These are phyloP conservation scores for Babesia divergens DNA, from an alignment of 169 alveolate species.

Conservation along the genomic window DNA sequence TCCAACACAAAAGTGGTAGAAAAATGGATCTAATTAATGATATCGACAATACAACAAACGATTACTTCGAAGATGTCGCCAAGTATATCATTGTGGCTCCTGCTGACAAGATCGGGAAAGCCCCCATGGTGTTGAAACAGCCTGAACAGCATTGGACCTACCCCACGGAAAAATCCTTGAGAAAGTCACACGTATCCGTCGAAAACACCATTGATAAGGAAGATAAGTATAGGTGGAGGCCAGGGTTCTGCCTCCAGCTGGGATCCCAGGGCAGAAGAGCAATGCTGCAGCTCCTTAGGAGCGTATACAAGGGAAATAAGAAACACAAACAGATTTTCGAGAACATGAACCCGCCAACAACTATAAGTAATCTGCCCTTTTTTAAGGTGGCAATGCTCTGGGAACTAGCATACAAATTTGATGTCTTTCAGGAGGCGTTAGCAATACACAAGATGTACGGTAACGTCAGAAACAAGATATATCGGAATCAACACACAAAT, in stretches of 20 bases:
- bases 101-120: not conserved
- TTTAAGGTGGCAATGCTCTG: constrained; percentile 57
- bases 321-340: constrained; percentile 34
- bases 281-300: constrained; percentile 59
- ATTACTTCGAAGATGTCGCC: constrained; percentile 27
- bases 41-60: not conserved
- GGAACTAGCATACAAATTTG: constrained; percentile 60
- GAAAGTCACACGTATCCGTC: not conserved
- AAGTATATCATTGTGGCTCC: constrained; percentile 14
- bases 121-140: constrained; percentile 2
- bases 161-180: not conserved
- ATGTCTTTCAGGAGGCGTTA: constrained; percentile 58
- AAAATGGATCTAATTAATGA: no score
- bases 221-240: constrained; percentile 50
- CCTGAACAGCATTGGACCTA: constrained; percentile 8
- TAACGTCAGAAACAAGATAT: constrained; percentile 4
- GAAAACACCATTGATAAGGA: not conserved
- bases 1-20: no score
- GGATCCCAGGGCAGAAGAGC: constrained; percentile 65
- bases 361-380: constrained; percentile 59
- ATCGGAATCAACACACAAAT: not conserved
- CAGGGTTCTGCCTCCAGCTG: constrained; percentile 63
- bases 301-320: constrained; percentile 40
- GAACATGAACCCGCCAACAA: constrained; percentile 61
- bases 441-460: constrained; percentile 48